Percentiles rank a stretch among this genome's conserved stretches.
These are phyloP conservation scores for Sideroxylon spinosum DNA, from an alignment of 179 eudicot species.

Conservation along the genomic window DNA sequence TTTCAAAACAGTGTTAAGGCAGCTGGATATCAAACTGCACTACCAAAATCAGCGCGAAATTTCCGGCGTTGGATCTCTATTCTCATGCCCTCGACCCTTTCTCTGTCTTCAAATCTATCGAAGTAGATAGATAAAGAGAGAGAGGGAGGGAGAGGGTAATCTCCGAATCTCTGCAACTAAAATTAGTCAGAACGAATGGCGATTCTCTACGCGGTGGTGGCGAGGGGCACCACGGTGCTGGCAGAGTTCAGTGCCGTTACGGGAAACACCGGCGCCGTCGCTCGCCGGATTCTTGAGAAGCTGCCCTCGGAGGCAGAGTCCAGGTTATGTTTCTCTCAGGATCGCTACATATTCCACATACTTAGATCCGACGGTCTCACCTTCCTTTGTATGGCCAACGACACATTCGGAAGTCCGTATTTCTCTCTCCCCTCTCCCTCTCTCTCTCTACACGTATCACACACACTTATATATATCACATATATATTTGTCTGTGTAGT, in stretches of 20 bases:
- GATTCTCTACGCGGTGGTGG: conserved; percentile 64
- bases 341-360: conserved; percentile 62
- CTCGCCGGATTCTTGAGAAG: conserved; percentile 65
- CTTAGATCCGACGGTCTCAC: conserved; percentile 47
- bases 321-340: conserved; percentile 63
- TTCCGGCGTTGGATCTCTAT: too few species aligned
- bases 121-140: too few species aligned
- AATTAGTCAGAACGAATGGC: conserved; percentile 33
- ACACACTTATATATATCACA: neutral
- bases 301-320: conserved; percentile 44
- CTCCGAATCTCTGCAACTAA: neutral
- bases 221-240: conserved; percentile 62
- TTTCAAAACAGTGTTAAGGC: too few species aligned
- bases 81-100: too few species aligned
- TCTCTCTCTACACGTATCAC: neutral
- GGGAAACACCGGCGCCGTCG: conserved; percentile 58
- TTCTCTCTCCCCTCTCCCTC: conserved; percentile 2
- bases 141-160: too few species aligned
- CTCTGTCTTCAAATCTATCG: too few species aligned
- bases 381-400: conserved; percentile 74
- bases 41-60: too few species aligned
- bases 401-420: conserved; percentile 57
- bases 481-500: neutral
- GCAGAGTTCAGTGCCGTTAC: conserved; percentile 69
- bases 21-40: too few species aligned